Conservation (phyloP, 805 yeast species). For the Zygotorulaspora sp. region DNA sequence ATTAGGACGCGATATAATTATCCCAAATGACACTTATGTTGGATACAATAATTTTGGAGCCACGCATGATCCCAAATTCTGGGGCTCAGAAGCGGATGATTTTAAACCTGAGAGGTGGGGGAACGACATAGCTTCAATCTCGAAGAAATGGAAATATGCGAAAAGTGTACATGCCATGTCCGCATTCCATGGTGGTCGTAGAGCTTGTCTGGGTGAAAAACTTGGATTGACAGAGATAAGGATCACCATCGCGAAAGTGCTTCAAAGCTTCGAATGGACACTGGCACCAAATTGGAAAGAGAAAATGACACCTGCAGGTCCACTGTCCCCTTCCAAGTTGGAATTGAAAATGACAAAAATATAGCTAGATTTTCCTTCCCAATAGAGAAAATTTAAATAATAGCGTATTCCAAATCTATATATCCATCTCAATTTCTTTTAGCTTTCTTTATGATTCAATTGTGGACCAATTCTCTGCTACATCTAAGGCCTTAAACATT, state of each 20-base stretch:
- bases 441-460: conserved; percentile 17
- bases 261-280: conserved; percentile 36
- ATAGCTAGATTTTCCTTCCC: too few species aligned
- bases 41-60: conserved; percentile 54
- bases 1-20: conserved; percentile 40
- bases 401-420: too few species aligned
- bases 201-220: conserved; percentile 60
- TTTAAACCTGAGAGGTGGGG: conserved; percentile 57
- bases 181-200: conserved; percentile 54
- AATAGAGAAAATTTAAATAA: too few species aligned
- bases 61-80: conserved; percentile 41
- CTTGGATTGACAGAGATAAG: conserved; percentile 48
- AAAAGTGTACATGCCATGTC: conserved; percentile 46
- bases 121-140: conserved; percentile 34
- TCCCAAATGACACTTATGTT: conserved; percentile 49
- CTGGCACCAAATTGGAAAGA: conserved; percentile 46
- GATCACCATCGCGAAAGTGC: conserved; percentile 37
- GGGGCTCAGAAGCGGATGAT: conserved; percentile 44
- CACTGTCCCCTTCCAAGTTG: conserved; percentile 46
- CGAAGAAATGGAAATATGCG: conserved; percentile 38
- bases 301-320: conserved; percentile 54
- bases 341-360: conserved; percentile 23
- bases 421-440: too few species aligned
- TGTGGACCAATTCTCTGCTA: conserved; percentile 34
- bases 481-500: conserved; percentile 37